These are phyloP conservation scores for Oehlia diaphana DNA, from an alignment of 192 early-diverging fungal genomes.

Conservation along the genomic window DNA sequence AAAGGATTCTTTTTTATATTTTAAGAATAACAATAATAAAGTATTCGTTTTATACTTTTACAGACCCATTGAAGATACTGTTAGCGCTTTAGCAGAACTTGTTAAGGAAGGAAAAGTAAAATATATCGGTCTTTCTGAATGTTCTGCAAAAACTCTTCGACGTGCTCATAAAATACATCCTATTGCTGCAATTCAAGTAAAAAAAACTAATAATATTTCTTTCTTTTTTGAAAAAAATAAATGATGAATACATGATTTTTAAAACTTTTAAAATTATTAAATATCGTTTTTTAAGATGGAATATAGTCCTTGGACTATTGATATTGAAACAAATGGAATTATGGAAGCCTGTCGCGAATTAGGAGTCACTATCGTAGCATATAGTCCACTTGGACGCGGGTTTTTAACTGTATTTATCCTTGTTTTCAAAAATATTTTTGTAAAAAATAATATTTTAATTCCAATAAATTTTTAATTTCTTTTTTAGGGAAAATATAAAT, in stretches of 20 bases:
- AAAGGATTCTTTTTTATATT: background rate
- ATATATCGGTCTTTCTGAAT: slow-evolving; percentile 57
- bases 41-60: background rate
- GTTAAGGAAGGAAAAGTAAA: slow-evolving; percentile 43
- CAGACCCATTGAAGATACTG: slow-evolving; percentile 41
- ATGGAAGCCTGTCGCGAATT: slow-evolving; percentile 72
- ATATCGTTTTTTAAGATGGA: background rate
- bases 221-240: background rate
- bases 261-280: too few relatives aligned
- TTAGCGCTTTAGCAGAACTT: slow-evolving; percentile 41
- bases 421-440: background rate
- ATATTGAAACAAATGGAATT: slow-evolving; percentile 59
- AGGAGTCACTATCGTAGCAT: slow-evolving; percentile 70
- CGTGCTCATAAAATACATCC: slow-evolving; percentile 70
- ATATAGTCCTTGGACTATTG: slow-evolving; percentile 20
- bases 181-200: slow-evolving; percentile 55
- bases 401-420: slow-evolving; percentile 48
- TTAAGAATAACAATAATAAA: background rate
- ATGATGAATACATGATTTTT: background rate
- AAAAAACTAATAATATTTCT: too few relatives aligned
- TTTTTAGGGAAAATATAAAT: slow-evolving; percentile 60
- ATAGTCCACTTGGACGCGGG: slow-evolving; percentile 73
- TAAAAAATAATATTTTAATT: slow-evolving; percentile 29
- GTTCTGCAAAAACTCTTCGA: slow-evolving; percentile 57
- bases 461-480: slow-evolving; percentile 33